A percentile compares a stretch with the other conserved stretches of the same genome.
phyloP scores from a whole-genome alignment of 2,329 filamentous ascomycete species.

The Pestalotiopsis sp. region DNA sequence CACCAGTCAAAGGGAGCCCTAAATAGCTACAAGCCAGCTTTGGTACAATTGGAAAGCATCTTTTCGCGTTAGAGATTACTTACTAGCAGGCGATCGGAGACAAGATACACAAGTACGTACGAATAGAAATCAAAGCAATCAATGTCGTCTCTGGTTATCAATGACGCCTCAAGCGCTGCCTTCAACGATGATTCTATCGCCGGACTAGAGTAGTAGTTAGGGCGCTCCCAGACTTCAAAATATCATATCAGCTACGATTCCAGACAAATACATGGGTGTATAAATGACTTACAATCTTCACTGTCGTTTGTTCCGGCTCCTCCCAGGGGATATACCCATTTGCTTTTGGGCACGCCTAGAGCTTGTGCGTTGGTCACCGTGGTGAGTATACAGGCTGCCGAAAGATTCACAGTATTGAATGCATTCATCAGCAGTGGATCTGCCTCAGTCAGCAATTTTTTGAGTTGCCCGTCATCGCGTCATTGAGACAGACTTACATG shows the following conservation, averaged over 20 bases:
- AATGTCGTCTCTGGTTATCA: constrained; percentile 51
- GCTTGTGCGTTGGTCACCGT: constrained; percentile 55
- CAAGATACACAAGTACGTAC: constrained; percentile 64
- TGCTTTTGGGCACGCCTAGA: constrained; percentile 55
- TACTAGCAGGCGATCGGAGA: no score
- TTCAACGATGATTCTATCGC: constrained; percentile 62
- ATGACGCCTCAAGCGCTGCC: constrained; percentile 50
- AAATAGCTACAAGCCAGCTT: not conserved
- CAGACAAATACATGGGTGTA: not conserved
- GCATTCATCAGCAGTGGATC: constrained; percentile 67
- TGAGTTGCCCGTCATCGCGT: not conserved
- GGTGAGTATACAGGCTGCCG: constrained; percentile 63
- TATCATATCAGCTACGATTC: no score
- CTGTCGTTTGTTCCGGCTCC: constrained; percentile 65
- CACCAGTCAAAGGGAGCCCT: constrained; percentile 44
- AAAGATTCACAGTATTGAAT: constrained; percentile 70
- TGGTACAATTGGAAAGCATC: constrained; percentile 4
- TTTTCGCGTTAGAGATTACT: not conserved
- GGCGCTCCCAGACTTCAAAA: constrained; percentile 53
- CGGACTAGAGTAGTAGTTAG: constrained; percentile 60
- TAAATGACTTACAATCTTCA: constrained; percentile 20
- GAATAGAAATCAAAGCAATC: constrained; percentile 69
- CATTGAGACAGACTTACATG: constrained; percentile 51
- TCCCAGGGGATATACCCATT: constrained; percentile 67
- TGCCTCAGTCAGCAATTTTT: not conserved